A percentile compares a stretch with the other conserved stretches of the same genome.
phyloP scores from a whole-genome alignment of 1,284 basidiomycete genomes.

The Ustilago sp. region DNA sequence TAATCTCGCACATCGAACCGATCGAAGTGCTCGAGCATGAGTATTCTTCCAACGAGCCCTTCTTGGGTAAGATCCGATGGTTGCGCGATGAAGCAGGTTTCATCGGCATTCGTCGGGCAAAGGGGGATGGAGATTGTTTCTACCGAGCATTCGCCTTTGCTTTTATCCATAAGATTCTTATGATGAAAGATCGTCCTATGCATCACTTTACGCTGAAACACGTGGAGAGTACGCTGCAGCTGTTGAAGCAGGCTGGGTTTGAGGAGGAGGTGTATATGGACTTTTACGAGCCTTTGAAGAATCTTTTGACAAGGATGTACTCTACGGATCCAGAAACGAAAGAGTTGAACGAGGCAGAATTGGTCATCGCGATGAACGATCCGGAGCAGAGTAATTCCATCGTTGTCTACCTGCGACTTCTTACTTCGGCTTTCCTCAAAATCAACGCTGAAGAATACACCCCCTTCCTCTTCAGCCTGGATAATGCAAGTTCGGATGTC shows the following conservation, averaged over 20 bases:
- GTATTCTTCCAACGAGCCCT: conserved; percentile 47
- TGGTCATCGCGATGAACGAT: conserved; percentile 61
- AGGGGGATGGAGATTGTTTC: conserved; percentile 67
- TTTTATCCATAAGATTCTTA: conserved; percentile 54
- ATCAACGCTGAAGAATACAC: conserved; percentile 58
- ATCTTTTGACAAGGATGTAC: conserved; percentile 49
- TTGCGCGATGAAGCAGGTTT: conserved; percentile 49
- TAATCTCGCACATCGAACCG: conserved; percentile 52
- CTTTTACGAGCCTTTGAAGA: conserved; percentile 60
- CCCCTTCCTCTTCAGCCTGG: conserved; percentile 58
- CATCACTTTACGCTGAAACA: conserved; percentile 54
- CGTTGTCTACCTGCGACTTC: conserved; percentile 60
- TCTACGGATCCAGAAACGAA: conserved; percentile 44
- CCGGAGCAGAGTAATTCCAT: conserved; percentile 62
- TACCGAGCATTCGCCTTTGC: conserved; percentile 64
- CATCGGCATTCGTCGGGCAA: conserved; percentile 50
- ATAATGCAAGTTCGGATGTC: conserved; percentile 11
- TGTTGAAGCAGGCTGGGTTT: conserved; percentile 58
- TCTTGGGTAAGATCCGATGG: conserved; percentile 58
- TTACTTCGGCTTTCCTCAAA: conserved; percentile 60
- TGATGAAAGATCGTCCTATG: conserved; percentile 52
- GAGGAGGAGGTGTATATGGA: conserved; percentile 55
- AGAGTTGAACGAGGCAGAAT: conserved; percentile 46
- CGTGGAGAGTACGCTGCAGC: conserved; percentile 50
- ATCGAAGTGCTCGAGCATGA: conserved; percentile 51